phyloP scores from a whole-genome alignment of 2,329 filamentous ascomycete genomes.

The Cladosporium sp. region DNA sequence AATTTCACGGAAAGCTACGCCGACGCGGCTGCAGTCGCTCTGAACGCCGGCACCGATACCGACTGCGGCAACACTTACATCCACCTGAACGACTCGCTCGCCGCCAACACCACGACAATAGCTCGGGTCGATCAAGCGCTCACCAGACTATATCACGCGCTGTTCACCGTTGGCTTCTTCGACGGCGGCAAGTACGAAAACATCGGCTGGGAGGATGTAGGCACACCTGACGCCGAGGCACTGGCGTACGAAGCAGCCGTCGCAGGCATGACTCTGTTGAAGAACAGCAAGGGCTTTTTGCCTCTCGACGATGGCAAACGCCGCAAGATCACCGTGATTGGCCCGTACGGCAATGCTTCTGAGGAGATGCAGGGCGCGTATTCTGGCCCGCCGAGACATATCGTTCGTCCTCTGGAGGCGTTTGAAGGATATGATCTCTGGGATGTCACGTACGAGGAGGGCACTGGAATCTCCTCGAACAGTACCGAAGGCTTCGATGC shows the following conservation, averaged over 20 bases:
- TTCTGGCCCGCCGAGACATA: conserved; percentile 22
- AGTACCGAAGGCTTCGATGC: conserved; percentile 23
- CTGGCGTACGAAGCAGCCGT: conserved; percentile 47
- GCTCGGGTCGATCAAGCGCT: conserved; percentile 51
- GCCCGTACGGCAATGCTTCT: conserved; percentile 57
- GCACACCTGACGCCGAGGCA: conserved; percentile 51
- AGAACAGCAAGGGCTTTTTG: conserved; percentile 51
- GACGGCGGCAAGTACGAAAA: conserved; percentile 51
- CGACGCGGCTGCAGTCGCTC: conserved; percentile 48
- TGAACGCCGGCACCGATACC: conserved; percentile 54
- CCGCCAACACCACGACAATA: conserved; percentile 43
- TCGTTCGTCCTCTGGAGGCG: conserved; percentile 25
- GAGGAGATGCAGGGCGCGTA: conserved; percentile 53
- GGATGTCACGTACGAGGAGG: conserved; percentile 22
- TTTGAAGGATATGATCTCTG: conserved; percentile 20
- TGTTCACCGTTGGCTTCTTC: conserved; percentile 58
- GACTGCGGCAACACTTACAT: conserved; percentile 52
- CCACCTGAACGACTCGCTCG: conserved; percentile 44
- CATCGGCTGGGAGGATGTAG: conserved; percentile 56
- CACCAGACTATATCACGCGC: conserved; percentile 51
- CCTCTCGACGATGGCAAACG: conserved; percentile 28
- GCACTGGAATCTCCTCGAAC: conserved; percentile 23
- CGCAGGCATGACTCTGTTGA: conserved; percentile 48
- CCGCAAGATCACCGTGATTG: conserved; percentile 52
- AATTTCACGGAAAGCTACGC: conserved; percentile 42